Evolutionary conservation across 2,329 filamentous ascomycete genomes (phyloP).

Genomic region (Emmonsia crescens): DNA sequence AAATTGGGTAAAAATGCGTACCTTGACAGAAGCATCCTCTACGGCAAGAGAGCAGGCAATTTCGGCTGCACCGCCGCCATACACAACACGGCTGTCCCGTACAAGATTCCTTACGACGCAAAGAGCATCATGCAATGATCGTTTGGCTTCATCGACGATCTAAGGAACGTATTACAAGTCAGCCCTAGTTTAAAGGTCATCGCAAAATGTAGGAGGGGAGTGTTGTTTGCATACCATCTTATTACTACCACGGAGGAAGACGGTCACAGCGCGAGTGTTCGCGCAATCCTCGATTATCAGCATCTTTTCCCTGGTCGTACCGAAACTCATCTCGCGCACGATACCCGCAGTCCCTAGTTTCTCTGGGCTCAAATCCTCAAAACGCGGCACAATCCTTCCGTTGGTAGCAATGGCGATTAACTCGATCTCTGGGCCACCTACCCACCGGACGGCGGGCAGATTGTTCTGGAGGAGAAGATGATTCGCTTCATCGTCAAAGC

Average conservation of each 20-base stretch:
- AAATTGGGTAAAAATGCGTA: slow-evolving; percentile 17
- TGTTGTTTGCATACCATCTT: slow-evolving; percentile 66
- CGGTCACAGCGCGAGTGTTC: slow-evolving; percentile 90
- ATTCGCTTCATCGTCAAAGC: slow-evolving; percentile 98
- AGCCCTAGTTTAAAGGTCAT: neutral
- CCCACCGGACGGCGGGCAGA: slow-evolving; percentile 92
- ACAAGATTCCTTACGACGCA: slow-evolving; percentile 97
- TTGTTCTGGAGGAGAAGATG: slow-evolving; percentile 93
- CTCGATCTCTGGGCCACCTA: slow-evolving; percentile 95
- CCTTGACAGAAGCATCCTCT: slow-evolving; percentile 82
- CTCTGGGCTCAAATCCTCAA: slow-evolving; percentile 82
- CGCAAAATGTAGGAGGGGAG: neutral
- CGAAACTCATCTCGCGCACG: slow-evolving; percentile 91
- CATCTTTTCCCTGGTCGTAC: slow-evolving; percentile 98
- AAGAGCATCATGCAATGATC: slow-evolving; percentile 91
- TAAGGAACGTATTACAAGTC: slow-evolving; percentile 25
- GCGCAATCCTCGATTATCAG: slow-evolving; percentile 98
- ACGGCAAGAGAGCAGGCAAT: slow-evolving; percentile 95
- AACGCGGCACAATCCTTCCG: slow-evolving; percentile 90
- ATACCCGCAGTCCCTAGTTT: slow-evolving; percentile 86
- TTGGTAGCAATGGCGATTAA: slow-evolving; percentile 98
- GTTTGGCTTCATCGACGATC: slow-evolving; percentile 98
- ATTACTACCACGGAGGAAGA: slow-evolving; percentile 95
- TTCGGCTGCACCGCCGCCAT: slow-evolving; percentile 91
- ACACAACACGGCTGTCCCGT: slow-evolving; percentile 90